Base-by-base conservation (phyloP, 176 grass and related monocot species). In the Thalia dealbata region DNA sequence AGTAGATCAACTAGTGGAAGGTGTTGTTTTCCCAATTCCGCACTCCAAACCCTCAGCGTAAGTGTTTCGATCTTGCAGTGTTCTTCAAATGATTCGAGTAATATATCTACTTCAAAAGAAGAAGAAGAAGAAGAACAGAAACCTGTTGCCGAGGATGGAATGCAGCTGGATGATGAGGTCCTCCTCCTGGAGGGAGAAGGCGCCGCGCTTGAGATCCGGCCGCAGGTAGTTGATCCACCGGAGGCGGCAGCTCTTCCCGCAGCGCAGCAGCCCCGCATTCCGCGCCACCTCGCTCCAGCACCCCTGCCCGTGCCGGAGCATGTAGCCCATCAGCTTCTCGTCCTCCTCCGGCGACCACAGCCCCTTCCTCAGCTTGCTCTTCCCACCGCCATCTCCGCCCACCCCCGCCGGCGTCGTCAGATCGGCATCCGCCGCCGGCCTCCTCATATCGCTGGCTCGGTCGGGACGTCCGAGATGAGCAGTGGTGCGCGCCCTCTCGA, bases 341-440 rank as follows among this genome's bases (percentile, higher is more conserved):
- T 99, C 95, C 85, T 99, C 95, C 85, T 99, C 87, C 23, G 95
- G 95, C 60, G 95, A 99, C 95, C 95, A 99, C 74, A 99, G 76
- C 51, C 95, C 95, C 84, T 99, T 99, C 0, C 88, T 76, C 68
- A 99, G 81, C 83, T 99, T 99, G 16, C 7, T 55, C 83, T 99
- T 99, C 14, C 7, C 48, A 26, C 27, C 41, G 14, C 18, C 4
- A 24, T 10, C 18, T 2, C 67, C 42, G 0, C 35, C 22, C 26
- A 15, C 28, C 3, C 6, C 56, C 22, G 44, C 45, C 6, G 73
- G 30, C 52, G 62, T 52, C 27, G 56, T 15, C 42, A 50, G 41
- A 24, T n/a, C n/a, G n/a, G 58, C 59, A 35, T 97, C 95, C 3
- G 14, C 62, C 19, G 81, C 62, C 19, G 81, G 87, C 80, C 88